phyloP scores from a whole-genome alignment of 2,329 filamentous ascomycete species.

The Fusarium brachygibbosum region DNA sequence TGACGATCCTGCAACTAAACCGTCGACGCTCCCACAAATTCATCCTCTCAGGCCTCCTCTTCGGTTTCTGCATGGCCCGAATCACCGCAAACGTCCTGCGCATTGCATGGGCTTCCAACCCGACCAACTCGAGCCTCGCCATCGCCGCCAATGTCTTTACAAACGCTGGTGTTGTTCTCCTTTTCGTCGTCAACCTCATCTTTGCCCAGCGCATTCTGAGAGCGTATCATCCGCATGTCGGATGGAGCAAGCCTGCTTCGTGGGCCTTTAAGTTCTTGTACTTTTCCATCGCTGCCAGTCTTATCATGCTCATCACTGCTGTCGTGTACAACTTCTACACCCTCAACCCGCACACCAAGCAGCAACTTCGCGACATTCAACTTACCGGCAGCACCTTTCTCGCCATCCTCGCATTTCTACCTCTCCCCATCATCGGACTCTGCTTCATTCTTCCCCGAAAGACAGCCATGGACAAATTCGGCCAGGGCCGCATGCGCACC shows the following conservation, averaged over 20 bases:
- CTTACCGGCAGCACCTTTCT: constrained; percentile 76
- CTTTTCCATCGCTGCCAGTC: constrained; percentile 67
- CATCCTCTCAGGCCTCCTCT: constrained; percentile 68
- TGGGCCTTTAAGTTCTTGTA: constrained; percentile 70
- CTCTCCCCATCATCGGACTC: constrained; percentile 67
- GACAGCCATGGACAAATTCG: constrained; percentile 64
- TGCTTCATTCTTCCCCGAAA: constrained; percentile 65
- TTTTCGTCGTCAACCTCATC: constrained; percentile 84
- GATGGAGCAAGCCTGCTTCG: constrained; percentile 72
- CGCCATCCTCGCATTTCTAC: constrained; percentile 68
- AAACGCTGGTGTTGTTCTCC: constrained; percentile 78
- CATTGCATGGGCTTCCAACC: constrained; percentile 65
- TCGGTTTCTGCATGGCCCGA: constrained; percentile 71
- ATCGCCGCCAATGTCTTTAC: constrained; percentile 78
- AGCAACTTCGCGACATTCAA: constrained; percentile 72
- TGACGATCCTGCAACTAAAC: constrained; percentile 69
- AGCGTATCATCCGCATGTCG: constrained; percentile 76
- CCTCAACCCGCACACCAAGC: constrained; percentile 62
- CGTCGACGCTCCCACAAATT: constrained; percentile 68
- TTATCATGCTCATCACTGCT: constrained; percentile 75
- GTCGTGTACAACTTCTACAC: constrained; percentile 78
- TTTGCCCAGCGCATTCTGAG: constrained; percentile 82
- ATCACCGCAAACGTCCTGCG: constrained; percentile 65
- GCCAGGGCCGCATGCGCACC: constrained; percentile 73
- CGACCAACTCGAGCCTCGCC: constrained; percentile 58